These are phyloP conservation scores for Diaporthe amygdali DNA, from an alignment of 2,329 filamentous ascomycete genomes.

Conservation along the genomic window DNA sequence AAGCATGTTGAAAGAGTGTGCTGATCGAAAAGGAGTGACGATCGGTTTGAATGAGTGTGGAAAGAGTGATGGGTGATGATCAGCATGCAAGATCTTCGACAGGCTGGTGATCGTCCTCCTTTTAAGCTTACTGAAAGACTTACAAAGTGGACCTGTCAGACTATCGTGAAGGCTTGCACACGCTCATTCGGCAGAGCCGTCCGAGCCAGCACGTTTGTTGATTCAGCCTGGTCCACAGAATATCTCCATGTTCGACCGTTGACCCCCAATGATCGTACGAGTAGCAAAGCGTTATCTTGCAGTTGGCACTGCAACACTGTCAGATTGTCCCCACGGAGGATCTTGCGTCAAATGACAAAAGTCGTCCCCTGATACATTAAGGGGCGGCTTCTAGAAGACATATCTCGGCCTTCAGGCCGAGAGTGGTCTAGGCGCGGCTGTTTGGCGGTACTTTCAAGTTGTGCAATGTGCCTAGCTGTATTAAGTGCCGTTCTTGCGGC, in stretches of 20 bases:
- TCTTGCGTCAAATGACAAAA: background rate
- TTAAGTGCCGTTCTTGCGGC: background rate
- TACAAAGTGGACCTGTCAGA: background rate
- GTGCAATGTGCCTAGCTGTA: background rate
- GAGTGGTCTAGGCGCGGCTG: constrained; percentile 8
- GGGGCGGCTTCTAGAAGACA: constrained; percentile 5
- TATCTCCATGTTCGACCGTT: background rate
- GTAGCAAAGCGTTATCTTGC: background rate
- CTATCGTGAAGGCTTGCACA: background rate
- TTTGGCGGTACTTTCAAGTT: background rate
- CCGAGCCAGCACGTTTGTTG: background rate
- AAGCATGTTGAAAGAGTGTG: constrained; percentile 4
- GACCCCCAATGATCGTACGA: background rate
- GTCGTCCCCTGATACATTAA: constrained; percentile 7
- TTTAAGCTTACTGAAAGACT: constrained; percentile 5
- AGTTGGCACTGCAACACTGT: background rate
- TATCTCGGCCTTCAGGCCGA: constrained; percentile 2
- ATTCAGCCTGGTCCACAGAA: background rate
- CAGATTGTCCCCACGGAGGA: constrained; percentile 3
- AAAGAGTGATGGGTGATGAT: background rate
- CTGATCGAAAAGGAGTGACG: background rate
- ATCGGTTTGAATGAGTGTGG: background rate
- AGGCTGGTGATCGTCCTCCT: constrained; percentile 9
- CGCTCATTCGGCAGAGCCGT: background rate
- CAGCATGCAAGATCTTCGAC: background rate